These are phyloP conservation scores for Eutrema heterophyllum DNA, from an alignment of 345 rosid genomes.

Conservation along the genomic window DNA sequence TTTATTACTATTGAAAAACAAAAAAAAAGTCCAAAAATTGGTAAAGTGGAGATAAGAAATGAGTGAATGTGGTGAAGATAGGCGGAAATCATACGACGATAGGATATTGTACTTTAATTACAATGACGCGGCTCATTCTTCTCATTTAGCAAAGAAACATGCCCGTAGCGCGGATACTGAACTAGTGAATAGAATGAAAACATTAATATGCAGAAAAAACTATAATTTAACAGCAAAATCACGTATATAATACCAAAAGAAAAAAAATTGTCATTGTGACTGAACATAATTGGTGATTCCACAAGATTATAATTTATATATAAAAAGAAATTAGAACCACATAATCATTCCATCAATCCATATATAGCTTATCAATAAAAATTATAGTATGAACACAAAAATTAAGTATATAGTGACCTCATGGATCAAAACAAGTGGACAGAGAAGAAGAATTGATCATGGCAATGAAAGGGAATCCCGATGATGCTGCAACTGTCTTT, in stretches of 20 bases:
- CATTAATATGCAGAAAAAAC: too few relatives aligned
- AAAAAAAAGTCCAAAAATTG: neutral
- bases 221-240: too few relatives aligned
- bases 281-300: neutral
- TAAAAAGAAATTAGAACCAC: neutral
- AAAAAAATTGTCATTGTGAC: too few relatives aligned
- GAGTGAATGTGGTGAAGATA: slow-evolving; percentile 8
- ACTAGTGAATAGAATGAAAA: too few relatives aligned
- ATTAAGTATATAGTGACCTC: neutral
- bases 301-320: neutral
- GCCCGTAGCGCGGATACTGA: too few relatives aligned
- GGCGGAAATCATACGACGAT: neutral
- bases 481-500: slow-evolving; percentile 11
- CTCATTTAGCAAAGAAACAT: neutral
- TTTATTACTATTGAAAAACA: neutral
- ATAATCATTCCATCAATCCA: neutral
- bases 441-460: slow-evolving; percentile 3
- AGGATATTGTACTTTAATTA: neutral
- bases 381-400: neutral
- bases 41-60: neutral
- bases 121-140: neutral
- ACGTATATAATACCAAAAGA: too few relatives aligned
- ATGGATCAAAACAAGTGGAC: slow-evolving; percentile 4
- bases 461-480: slow-evolving; percentile 20
- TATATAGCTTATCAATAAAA: neutral